Conservation (phyloP, 257 asterid species). For the Schizonepeta tenuifolia region DNA sequence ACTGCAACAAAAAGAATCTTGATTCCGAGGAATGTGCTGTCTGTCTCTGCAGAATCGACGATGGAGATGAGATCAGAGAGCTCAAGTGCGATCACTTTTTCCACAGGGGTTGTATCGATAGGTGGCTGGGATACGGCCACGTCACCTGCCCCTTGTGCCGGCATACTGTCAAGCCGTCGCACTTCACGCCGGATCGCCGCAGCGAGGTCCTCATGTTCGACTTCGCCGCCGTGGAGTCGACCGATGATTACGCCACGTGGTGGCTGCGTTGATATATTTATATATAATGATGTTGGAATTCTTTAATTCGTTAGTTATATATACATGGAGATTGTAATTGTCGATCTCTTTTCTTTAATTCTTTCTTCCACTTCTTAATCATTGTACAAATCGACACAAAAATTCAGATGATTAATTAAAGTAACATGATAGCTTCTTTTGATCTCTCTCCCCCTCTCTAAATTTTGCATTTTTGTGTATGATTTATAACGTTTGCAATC, state of each 20-base stretch:
- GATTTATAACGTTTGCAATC: no score
- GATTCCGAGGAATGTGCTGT: constrained; percentile 30
- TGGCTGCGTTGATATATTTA: constrained; percentile 43
- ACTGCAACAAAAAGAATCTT: no score
- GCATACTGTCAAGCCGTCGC: constrained; percentile 21
- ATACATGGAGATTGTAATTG: neutral
- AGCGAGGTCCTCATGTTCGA: constrained; percentile 28
- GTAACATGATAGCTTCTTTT: no score
- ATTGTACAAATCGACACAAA: neutral
- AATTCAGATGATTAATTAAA: neutral
- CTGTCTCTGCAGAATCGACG: constrained; percentile 36
- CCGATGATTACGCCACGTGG: constrained; percentile 25
- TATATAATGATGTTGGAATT: neutral
- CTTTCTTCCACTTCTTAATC: neutral
- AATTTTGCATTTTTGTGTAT: no score
- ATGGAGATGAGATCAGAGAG: constrained; percentile 38
- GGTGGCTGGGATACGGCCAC: constrained; percentile 41
- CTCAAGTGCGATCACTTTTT: constrained; percentile 35
- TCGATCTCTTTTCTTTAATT: neutral
- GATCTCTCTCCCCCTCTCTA: no score
- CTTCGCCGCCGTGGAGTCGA: constrained; percentile 22
- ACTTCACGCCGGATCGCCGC: constrained; percentile 29
- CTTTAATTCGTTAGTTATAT: no score
- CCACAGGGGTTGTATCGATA: constrained; percentile 37
- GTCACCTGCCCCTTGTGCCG: constrained; percentile 42